Conservation (phyloP, 2,329 filamentous ascomycete species). For the Colletotrichum sp. region DNA sequence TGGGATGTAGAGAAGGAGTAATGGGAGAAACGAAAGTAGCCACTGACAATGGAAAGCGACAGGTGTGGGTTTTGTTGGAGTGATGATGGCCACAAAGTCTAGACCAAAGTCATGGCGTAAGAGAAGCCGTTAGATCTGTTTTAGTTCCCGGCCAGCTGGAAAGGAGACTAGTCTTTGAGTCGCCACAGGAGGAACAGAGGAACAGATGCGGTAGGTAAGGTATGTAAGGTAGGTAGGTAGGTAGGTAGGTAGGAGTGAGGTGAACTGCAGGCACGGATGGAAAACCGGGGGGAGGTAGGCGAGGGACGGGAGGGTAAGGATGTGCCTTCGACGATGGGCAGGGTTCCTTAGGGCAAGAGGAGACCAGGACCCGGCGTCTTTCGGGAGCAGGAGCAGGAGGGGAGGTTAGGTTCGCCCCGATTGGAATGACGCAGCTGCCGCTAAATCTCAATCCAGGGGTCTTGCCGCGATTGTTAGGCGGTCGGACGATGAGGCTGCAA, state of each 20-base stretch:
- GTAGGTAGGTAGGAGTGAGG: not conserved
- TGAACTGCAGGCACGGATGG: not conserved
- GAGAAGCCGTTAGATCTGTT: constrained; percentile 19
- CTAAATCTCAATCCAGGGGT: constrained; percentile 2
- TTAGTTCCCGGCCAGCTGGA: not conserved
- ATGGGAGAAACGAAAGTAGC: fast-evolving
- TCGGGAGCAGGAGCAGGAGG: not conserved
- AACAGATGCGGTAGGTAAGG: not conserved
- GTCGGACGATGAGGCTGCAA: constrained; percentile 11
- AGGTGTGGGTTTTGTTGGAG: not conserved
- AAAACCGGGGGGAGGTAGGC: not conserved
- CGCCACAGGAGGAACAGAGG: not conserved
- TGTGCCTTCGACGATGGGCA: not conserved
- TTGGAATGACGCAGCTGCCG: constrained; percentile 8
- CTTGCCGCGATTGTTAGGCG: not conserved
- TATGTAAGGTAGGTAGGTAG: not conserved
- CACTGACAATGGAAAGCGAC: not conserved
- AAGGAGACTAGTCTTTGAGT: not conserved
- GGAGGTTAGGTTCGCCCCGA: constrained; percentile 1
- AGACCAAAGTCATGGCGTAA: constrained; percentile 17
- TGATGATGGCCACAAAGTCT: not conserved
- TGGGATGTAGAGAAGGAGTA: not conserved
- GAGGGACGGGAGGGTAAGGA: constrained; percentile 1
- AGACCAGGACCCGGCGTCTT: not conserved
- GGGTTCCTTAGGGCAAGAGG: constrained; percentile 4